A percentile compares a stretch with the other conserved stretches of the same genome.
Evolutionary conservation across 108 stramenopile genomes (phyloP).

Genomic region (Discostella stelligeroides): DNA sequence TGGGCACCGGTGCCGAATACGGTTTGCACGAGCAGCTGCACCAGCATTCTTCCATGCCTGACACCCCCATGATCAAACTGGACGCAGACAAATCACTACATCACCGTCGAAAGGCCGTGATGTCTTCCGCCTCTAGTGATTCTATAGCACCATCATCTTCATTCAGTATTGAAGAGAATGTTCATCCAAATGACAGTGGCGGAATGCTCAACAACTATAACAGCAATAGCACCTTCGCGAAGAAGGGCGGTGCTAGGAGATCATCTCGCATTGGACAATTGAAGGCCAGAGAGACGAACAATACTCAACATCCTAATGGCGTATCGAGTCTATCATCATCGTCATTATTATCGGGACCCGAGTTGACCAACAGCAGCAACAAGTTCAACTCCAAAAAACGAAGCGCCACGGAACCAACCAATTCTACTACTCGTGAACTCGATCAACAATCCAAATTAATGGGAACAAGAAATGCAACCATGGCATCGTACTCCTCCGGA

Average conservation of each 20-base stretch:
- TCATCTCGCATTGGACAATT: conserved; percentile 10
- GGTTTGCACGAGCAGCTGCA: conserved; percentile 1
- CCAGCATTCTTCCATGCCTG: conserved; percentile 7
- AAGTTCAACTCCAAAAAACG: conserved; percentile 25
- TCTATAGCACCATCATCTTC: too few species aligned
- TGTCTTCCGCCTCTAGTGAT: too few species aligned
- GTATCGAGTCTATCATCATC: conserved; percentile 7
- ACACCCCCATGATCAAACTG: too few species aligned
- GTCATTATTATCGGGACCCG: background rate
- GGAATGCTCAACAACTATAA: background rate
- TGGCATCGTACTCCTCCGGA: too few species aligned
- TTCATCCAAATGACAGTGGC: conserved; percentile 35
- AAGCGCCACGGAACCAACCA: conserved; percentile 14
- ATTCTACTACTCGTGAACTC: background rate
- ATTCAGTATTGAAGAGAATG: conserved; percentile 26
- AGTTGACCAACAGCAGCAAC: background rate
- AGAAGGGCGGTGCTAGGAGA: conserved; percentile 7
- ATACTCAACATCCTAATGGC: background rate
- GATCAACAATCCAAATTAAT: too few species aligned
- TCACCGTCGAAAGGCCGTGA: too few species aligned
- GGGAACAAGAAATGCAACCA: too few species aligned
- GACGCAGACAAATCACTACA: too few species aligned
- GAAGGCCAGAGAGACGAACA: background rate
- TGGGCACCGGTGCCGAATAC: too few species aligned
- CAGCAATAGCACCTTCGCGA: background rate